Conservation (phyloP, 352 stramenopile species). For the Phytopythium kandeliae region DNA sequence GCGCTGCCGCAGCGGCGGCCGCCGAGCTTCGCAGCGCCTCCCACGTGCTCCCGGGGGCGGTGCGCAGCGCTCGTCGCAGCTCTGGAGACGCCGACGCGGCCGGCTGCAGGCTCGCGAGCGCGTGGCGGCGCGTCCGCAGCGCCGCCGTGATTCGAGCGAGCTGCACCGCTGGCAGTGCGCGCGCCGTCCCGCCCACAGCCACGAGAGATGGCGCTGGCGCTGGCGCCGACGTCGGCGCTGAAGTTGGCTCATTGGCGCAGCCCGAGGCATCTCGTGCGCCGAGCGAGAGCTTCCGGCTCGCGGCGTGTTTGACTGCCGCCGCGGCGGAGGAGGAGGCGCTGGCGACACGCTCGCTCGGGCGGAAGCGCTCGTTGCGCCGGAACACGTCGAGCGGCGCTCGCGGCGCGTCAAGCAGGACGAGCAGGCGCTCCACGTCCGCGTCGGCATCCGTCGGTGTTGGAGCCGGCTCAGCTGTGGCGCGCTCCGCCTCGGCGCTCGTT, state of each 20-base stretch:
- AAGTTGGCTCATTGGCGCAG: no score
- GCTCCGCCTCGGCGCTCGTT: no score
- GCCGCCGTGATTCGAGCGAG: slow-evolving; percentile 23
- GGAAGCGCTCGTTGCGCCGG: slow-evolving; percentile 11
- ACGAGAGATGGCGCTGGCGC: no score
- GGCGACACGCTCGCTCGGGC: slow-evolving; percentile 8
- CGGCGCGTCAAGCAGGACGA: not conserved
- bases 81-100: slow-evolving; percentile 6
- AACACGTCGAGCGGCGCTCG: slow-evolving; percentile 8
- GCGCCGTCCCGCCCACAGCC: slow-evolving; percentile 27
- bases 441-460: not conserved
- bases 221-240: no score
- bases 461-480: not conserved
- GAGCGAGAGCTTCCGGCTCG: no score
- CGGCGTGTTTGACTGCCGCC: not conserved
- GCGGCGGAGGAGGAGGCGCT: not conserved
- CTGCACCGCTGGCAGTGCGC: slow-evolving; percentile 18
- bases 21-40: slow-evolving; percentile 13
- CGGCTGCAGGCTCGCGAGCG: slow-evolving; percentile 26
- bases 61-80: slow-evolving; percentile 10
- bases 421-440: not conserved
- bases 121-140: slow-evolving; percentile 21
- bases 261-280: no score
- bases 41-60: slow-evolving; percentile 14
- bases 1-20: no score